Conservation (phyloP, 106 monocot species). For the Phalaenopsis aphrodite region DNA sequence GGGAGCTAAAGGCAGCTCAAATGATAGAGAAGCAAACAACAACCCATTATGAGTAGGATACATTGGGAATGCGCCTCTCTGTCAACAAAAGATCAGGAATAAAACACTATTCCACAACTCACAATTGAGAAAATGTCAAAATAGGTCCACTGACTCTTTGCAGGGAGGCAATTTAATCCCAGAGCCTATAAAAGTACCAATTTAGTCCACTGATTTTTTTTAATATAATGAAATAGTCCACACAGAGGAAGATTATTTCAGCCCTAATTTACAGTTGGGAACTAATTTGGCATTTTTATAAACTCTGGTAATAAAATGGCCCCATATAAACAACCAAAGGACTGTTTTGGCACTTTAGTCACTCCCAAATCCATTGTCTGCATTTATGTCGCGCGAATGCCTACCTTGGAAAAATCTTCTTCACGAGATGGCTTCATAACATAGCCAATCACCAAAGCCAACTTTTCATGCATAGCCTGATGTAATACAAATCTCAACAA, state of each 20-base stretch:
- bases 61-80: constrained; percentile 93
- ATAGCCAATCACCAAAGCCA: constrained; percentile 54
- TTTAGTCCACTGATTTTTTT: too few relatives aligned
- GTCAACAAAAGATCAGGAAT: constrained; percentile 19
- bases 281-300: too few relatives aligned
- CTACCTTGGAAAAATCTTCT: constrained; percentile 88
- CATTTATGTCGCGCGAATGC: constrained; percentile 10
- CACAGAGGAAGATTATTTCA: too few relatives aligned
- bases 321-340: too few relatives aligned
- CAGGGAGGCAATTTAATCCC: too few relatives aligned
- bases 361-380: neutral
- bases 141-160: too few relatives aligned
- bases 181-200: too few relatives aligned
- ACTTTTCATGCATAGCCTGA: constrained; percentile 28
- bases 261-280: too few relatives aligned
- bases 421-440: constrained; percentile 92
- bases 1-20: constrained; percentile 59
- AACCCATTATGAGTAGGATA: constrained; percentile 59
- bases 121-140: too few relatives aligned
- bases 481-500: neutral
- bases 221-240: too few relatives aligned
- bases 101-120: constrained; percentile 3
- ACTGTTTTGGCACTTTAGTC: too few relatives aligned
- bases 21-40: constrained; percentile 72
- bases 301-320: too few relatives aligned